These are phyloP conservation scores for Hyphodiscus hymeniophilus DNA, from an alignment of 495 filamentous ascomycete species.

Conservation along the genomic window DNA sequence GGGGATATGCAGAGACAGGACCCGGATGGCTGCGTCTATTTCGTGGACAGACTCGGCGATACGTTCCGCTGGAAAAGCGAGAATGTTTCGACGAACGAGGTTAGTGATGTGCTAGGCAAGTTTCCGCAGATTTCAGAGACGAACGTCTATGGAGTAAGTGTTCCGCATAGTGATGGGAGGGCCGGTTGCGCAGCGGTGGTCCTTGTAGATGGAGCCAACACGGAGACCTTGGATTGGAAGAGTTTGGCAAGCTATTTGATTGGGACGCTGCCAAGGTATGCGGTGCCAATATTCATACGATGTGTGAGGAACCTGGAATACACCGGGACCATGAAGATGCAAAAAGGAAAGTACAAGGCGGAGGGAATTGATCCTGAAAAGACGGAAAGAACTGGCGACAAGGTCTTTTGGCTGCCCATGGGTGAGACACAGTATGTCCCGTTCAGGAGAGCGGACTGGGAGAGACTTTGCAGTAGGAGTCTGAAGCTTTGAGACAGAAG, in stretches of 20 bases:
- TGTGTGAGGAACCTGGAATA: constrained; percentile 48
- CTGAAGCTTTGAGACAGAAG: too few relatives aligned
- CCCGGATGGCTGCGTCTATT: constrained; percentile 67
- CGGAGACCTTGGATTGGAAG: constrained; percentile 40
- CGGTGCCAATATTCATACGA: constrained; percentile 68
- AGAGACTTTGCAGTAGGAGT: too few relatives aligned
- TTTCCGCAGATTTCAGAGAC: constrained; percentile 63
- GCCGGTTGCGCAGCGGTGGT: constrained; percentile 58
- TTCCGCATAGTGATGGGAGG: constrained; percentile 64
- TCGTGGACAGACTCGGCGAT: constrained; percentile 68
- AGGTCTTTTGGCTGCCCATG: too few relatives aligned
- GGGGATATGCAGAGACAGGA: constrained; percentile 63
- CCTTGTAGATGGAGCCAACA: constrained; percentile 31
- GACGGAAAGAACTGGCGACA: too few relatives aligned
- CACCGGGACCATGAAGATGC: constrained; percentile 80
- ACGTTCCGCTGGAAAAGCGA: constrained; percentile 82
- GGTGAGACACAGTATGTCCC: too few relatives aligned
- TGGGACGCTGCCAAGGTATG: constrained; percentile 58
- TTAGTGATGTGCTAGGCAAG: constrained; percentile 56
- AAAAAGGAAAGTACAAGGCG: constrained; percentile 63
- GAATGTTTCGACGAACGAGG: constrained; percentile 75
- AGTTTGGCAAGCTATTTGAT: constrained; percentile 39
- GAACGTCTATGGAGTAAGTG: constrained; percentile 68
- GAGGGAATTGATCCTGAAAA: constrained; percentile 63
- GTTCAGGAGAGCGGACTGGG: too few relatives aligned